Evolutionary conservation across 2,329 filamentous ascomycete genomes (phyloP), one percentile per base, ranked within the genome.

Genomic region (Sporothrix humicola): DNA sequence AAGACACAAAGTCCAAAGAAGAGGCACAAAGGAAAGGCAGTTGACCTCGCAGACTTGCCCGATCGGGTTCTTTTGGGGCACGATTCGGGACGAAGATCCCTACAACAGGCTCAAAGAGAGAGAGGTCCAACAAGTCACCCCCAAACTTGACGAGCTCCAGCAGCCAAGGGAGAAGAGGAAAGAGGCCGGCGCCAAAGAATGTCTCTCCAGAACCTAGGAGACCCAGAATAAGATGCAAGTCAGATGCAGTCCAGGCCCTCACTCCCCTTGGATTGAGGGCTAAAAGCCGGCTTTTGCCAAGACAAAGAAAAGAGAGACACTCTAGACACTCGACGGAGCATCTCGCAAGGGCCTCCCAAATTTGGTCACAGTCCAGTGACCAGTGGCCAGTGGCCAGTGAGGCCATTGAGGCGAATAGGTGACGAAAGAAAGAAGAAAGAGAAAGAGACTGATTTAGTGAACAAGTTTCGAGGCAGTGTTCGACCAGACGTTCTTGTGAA

Each of bases 291-390:
- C 31, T n/a, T n/a, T 65, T 23, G 63, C 61, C 63, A 66, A 66
- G 63, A 50, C 63, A 66, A 66, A 66, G 63, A 50, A 66, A 50
- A 65, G 46, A 37, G 20, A 46, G 46, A 31, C n/a, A 37, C 31
- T 37, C 23, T 26, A 26, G 23, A 26, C 23, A 26, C 23, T 26
- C 23, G 23, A 37, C 31, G 31, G 31, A 37, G 31, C 7, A 37
- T 37, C 31, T 37, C 31, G 31, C 9, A 46, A 26, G n/a, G 20
- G 63, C 44, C 20, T n/a, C 12, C 13, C 2, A 50, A 20, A 12
- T 42, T 13, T 12, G 15, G 13, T 6, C 26, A 59, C 26, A 42
- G 31, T 37, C 31, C 31, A 37, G 31, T 37, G 31, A 37, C 31
- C 31, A 37, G 23, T 59, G 17, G 3, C 2, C 15, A 58, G 58